Conservation (phyloP, 2,329 filamentous ascomycete genomes). For the Trichoderma citrinoviride region DNA sequence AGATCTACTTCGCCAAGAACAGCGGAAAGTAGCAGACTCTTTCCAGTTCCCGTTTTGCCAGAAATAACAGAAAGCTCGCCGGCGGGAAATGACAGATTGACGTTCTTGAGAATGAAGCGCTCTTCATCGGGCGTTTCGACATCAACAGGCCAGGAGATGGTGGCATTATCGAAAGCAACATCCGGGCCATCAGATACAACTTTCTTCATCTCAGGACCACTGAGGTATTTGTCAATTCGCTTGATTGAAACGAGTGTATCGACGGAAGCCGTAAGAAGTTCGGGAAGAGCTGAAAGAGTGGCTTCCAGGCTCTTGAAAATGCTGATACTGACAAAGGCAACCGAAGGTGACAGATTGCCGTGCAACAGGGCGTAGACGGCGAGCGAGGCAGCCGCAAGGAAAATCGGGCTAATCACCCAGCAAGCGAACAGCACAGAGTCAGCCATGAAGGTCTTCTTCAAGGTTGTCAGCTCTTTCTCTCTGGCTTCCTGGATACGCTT, state of each 20-base stretch:
- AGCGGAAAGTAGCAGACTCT: slow-evolving; percentile 70
- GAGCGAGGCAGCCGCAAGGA: slow-evolving; percentile 69
- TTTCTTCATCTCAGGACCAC: slow-evolving; percentile 60
- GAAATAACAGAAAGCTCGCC: slow-evolving; percentile 72
- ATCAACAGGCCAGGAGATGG: slow-evolving; percentile 73
- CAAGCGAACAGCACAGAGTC: slow-evolving; percentile 63
- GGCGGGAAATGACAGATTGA: slow-evolving; percentile 65
- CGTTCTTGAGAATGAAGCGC: slow-evolving; percentile 62
- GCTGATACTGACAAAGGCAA: slow-evolving; percentile 76
- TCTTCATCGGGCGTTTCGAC: slow-evolving; percentile 54
- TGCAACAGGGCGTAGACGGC: slow-evolving; percentile 64
- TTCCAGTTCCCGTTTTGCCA: slow-evolving; percentile 74
- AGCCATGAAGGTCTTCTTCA: slow-evolving; percentile 64
- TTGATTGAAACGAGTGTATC: slow-evolving; percentile 72
- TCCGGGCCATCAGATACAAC: slow-evolving; percentile 54
- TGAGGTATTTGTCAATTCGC: slow-evolving; percentile 69
- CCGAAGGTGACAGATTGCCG: slow-evolving; percentile 63
- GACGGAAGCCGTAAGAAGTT: slow-evolving; percentile 66
- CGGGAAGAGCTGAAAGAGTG: slow-evolving; percentile 67
- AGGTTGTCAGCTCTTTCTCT: slow-evolving; percentile 62
- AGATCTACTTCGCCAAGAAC: slow-evolving; percentile 75
- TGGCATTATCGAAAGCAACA: slow-evolving; percentile 64
- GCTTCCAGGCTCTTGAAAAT: slow-evolving; percentile 73
- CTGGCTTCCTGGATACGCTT: slow-evolving; percentile 61
- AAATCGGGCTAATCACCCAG: slow-evolving; percentile 71